Conservation (phyloP, 768 basidiomycete species). For the Lactifluus rugatus region DNA sequence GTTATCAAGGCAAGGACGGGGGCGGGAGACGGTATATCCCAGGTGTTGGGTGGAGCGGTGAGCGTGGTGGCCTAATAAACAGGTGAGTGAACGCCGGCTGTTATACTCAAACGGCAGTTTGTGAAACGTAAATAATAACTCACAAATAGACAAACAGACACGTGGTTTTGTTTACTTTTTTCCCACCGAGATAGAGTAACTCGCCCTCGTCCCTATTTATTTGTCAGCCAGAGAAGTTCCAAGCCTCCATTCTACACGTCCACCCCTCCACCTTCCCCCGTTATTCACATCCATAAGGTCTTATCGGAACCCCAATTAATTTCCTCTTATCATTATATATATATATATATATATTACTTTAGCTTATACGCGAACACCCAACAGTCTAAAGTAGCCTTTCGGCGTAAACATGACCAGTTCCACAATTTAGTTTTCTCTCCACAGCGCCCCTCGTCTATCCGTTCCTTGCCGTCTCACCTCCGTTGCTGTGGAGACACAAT, state of each 20-base stretch:
- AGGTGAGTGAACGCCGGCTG: constrained; percentile 18
- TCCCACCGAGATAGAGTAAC: not conserved
- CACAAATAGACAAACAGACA: constrained; percentile 12
- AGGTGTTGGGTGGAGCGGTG: constrained; percentile 15
- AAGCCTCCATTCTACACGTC: constrained; percentile 6
- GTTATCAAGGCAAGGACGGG: not conserved
- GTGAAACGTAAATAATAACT: constrained; percentile 13
- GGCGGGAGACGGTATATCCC: not conserved
- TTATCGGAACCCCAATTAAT: too few relatives aligned
- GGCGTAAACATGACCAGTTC: not conserved
- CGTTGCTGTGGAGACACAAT: constrained; percentile 19
- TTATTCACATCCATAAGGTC: too few relatives aligned
- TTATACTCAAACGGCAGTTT: constrained; percentile 18
- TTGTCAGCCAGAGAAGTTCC: constrained; percentile 3
- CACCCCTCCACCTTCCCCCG: not conserved
- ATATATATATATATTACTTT: not conserved
- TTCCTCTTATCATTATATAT: not conserved
- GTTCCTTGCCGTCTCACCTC: not conserved
- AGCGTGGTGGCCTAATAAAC: constrained; percentile 21
- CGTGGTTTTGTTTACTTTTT: constrained; percentile 17
- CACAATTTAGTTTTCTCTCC: not conserved
- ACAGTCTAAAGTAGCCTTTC: not conserved
- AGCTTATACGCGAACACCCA: constrained; percentile 1
- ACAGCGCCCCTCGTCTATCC: not conserved
- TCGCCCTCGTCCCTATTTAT: not conserved